Percentiles rank a stretch among this genome's conserved stretches.
These are phyloP conservation scores for Nemania serpens DNA, from an alignment of 2,329 filamentous ascomycete genomes.

Conservation along the genomic window DNA sequence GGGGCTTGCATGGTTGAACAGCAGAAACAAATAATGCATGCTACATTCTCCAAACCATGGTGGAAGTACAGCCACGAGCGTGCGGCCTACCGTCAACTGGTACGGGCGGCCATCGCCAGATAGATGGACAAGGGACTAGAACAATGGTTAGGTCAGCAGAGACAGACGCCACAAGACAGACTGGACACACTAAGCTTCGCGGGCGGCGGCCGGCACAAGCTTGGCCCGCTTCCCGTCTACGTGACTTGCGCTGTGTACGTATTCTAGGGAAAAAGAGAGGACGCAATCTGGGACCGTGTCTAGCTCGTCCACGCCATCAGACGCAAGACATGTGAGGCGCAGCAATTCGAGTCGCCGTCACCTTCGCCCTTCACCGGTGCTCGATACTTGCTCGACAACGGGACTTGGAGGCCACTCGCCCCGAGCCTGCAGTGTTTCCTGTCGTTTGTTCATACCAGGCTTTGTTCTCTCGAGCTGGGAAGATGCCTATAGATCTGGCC, in stretches of 20 bases:
- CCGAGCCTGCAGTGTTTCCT: neutral
- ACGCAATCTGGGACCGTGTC: constrained; percentile 1
- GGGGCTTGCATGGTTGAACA: neutral
- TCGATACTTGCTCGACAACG: neutral
- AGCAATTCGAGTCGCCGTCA: neutral
- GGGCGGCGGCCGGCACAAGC: constrained; percentile 12
- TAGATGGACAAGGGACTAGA: neutral
- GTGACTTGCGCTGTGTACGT: constrained; percentile 9
- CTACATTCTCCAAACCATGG: neutral
- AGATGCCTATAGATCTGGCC: neutral
- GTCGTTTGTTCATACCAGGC: neutral
- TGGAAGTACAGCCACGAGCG: neutral
- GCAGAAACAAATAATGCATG: neutral
- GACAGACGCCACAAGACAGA: neutral
- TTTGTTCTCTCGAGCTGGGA: neutral
- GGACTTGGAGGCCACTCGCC: neutral
- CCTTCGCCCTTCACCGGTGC: neutral
- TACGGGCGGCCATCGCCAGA: constrained; percentile 8
- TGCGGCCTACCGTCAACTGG: constrained; percentile 12
- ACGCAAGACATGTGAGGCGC: neutral
- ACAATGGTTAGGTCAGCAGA: neutral
- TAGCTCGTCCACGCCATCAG: constrained; percentile 7
- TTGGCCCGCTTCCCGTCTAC: constrained; percentile 17
- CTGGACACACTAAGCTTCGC: neutral
- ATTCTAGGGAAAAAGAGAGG: neutral